Conservation (phyloP, 176 grass and related monocot genomes). For the Hyparrhenia diplandra region DNA sequence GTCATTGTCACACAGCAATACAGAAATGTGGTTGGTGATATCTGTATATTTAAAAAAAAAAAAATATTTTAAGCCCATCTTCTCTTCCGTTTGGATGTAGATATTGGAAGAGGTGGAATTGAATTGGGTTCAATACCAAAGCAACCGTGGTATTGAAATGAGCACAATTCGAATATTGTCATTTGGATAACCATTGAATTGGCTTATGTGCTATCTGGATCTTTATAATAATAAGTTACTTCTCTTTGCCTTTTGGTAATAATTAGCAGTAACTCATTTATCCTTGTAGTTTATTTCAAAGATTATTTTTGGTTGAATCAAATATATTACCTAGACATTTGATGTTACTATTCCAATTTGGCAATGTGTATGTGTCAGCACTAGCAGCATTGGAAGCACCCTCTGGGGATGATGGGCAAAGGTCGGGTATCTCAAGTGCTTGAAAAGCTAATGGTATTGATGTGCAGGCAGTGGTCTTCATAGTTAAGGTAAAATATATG, state of each 20-base stretch:
- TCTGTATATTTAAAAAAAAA: not conserved
- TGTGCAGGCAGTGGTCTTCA: not conserved
- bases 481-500: not conserved
- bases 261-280: not conserved
- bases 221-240: not conserved
- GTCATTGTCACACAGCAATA: not conserved
- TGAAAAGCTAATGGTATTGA: not conserved
- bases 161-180: too few species aligned
- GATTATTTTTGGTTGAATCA: not conserved
- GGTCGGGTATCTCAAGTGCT: not conserved
- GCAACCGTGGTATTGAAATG: too few species aligned
- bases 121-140: too few species aligned
- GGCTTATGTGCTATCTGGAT: not conserved
- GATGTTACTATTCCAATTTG: not conserved
- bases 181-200: too few species aligned
- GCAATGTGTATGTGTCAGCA: not conserved
- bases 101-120: too few species aligned
- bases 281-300: not conserved
- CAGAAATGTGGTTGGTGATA: not conserved
- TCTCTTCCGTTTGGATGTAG: too few species aligned
- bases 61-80: not conserved
- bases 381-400: not conserved
- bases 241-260: not conserved
- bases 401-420: not conserved
- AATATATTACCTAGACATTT: not conserved